These are phyloP conservation scores for Phyllosticta ampelicida DNA, from an alignment of 2,329 filamentous ascomycete species.

Conservation along the genomic window DNA sequence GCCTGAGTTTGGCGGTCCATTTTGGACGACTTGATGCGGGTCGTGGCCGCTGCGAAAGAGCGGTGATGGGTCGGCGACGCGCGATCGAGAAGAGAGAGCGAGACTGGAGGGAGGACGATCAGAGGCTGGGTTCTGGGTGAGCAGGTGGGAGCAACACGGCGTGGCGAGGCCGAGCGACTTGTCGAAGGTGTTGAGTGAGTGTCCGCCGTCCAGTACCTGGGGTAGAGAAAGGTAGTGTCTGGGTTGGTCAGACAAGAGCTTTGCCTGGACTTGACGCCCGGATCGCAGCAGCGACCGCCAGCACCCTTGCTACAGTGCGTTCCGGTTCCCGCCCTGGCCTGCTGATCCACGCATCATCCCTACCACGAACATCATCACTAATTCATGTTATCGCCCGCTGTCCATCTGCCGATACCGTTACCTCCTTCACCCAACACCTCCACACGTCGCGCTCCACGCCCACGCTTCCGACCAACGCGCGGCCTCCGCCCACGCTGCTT, in stretches of 20 bases:
- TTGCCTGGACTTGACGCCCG: neutral
- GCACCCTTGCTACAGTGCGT: neutral
- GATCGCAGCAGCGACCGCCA: neutral
- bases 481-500: neutral
- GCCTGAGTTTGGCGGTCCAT: conserved; percentile 32
- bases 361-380: neutral
- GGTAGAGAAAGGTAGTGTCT: neutral
- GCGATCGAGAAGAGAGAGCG: neutral
- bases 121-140: conserved; percentile 2
- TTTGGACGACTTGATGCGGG: neutral
- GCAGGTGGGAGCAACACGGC: neutral
- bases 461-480: neutral
- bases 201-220: neutral
- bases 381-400: neutral
- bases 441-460: neutral
- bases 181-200: neutral
- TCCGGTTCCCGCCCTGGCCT: neutral
- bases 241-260: neutral
- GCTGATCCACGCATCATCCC: neutral
- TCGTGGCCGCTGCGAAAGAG: neutral
- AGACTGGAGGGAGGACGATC: too few relatives aligned
- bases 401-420: neutral
- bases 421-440: neutral
- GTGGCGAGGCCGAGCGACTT: neutral
- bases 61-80: neutral